Base-by-base conservation (phyloP, 805 yeast species). In the Schizosaccharomyces cryophilus region DNA sequence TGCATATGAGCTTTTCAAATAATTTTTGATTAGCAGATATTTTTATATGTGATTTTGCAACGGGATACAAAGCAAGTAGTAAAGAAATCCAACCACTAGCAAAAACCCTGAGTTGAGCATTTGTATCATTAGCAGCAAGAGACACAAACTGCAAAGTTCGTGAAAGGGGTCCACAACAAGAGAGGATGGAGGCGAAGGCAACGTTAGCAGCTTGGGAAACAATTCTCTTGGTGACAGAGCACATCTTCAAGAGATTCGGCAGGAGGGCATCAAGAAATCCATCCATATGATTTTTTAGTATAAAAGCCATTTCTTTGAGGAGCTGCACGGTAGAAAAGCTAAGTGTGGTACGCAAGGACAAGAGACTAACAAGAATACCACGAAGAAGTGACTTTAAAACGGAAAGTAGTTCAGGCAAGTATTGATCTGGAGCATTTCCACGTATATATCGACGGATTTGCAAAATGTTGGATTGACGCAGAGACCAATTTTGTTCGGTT, bases 401-500 rank as follows among this genome's bases (percentile, higher is more conserved):
- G 60, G 72, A 72, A 4, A 66, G 64, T 51, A 71, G 63, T 15
- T 61, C 67, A 0, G 71, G 71, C 4, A 75, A 71, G 63, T 69
- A 72, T 0, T 74, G 73, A 0, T 60, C 58, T 0, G 73, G 67
- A 1, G 77, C 72, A 66, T 81, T 79, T 2, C 89, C 87, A 56
- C 87, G 70, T 2, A 86, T 64, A 3, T 84, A 70, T 1, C 78
- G 73, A 62, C 96, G 75, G 42, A 87, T 67, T 59, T 75, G 76
- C 1, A 77, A 66, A 2, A 87, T 77, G 60, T 73, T 73, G 61
- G 77, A 76, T 66, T 89, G 95, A 67, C 98, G 76, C 0, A 67
- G 65, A 26, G 74, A 71, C 98, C 98, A 93, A 68, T 93, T 93
- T 62, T 77, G 77, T 67, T 93, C 98, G 0, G 95, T 84, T 69